Percentiles rank a stretch among this genome's conserved stretches.
These are phyloP conservation scores for Parietichytrium sp. DNA, from an alignment of 108 stramenopile species.

Conservation along the genomic window DNA sequence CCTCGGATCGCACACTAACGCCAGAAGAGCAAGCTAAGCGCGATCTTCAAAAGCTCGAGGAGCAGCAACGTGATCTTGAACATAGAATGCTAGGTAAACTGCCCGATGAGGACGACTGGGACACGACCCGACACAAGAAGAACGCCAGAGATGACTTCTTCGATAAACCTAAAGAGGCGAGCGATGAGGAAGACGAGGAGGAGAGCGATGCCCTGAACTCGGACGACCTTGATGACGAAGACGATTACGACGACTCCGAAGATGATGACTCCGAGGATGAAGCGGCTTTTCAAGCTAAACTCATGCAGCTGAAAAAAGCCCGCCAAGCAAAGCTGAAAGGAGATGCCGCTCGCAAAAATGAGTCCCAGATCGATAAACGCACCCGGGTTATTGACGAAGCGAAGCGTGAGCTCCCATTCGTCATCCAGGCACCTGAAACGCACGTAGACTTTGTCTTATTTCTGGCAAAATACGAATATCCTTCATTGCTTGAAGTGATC, in stretches of 20 bases:
- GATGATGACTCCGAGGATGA: slow-evolving; percentile 2
- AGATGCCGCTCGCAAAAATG: not conserved
- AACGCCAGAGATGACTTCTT: not conserved
- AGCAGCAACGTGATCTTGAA: slow-evolving; percentile 18
- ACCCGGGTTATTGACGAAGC: slow-evolving; percentile 1
- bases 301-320: not conserved
- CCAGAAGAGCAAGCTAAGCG: slow-evolving; percentile 40
- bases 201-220: not conserved
- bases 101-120: slow-evolving; percentile 36
- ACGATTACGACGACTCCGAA: slow-evolving; percentile 12
- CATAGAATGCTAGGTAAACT: slow-evolving; percentile 38
- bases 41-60: slow-evolving; percentile 40
- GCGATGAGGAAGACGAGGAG: not conserved
- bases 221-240: slow-evolving; percentile 5
- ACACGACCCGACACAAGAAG: not conserved
- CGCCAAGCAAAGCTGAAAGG: not conserved
- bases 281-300: not conserved
- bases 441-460: slow-evolving; percentile 24
- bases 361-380: not conserved
- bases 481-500: not conserved
- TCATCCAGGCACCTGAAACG: not conserved
- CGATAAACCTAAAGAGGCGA: not conserved
- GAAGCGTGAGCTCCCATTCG: not conserved
- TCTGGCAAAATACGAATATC: slow-evolving; percentile 12
- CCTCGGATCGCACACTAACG: slow-evolving; percentile 40